These are phyloP conservation scores for Pestalotiopsis sp. DNA, from an alignment of 2,329 filamentous ascomycete genomes.

Conservation along the genomic window DNA sequence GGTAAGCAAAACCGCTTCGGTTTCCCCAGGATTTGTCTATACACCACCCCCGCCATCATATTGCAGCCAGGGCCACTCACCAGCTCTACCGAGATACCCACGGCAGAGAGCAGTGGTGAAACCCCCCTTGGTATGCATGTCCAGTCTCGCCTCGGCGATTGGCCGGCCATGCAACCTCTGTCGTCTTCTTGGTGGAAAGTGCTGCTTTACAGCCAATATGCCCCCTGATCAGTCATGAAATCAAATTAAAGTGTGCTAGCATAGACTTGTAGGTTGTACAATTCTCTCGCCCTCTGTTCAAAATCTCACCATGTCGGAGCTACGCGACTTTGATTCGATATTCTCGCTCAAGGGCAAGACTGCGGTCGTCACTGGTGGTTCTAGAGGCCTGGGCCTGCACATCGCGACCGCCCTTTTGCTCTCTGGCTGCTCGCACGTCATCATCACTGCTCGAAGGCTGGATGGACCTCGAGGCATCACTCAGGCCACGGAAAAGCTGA, in stretches of 20 bases:
- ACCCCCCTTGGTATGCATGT: not conserved
- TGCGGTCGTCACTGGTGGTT: slow-evolving; percentile 35
- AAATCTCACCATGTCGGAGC: slow-evolving; percentile 24
- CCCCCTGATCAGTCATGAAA: no score
- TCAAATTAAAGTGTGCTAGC: no score
- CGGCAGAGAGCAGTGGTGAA: not conserved
- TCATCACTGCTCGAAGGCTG: slow-evolving; percentile 73
- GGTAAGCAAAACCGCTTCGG: not conserved
- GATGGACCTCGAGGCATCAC: slow-evolving; percentile 54
- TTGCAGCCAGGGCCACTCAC: not conserved
- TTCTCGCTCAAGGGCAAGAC: slow-evolving; percentile 34
- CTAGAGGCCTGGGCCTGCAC: slow-evolving; percentile 61
- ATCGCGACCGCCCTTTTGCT: slow-evolving; percentile 67
- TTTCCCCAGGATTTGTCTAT: not conserved
- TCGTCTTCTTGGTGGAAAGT: no score
- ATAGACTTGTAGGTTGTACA: no score
- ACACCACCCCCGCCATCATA: not conserved
- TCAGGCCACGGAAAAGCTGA: slow-evolving; percentile 65
- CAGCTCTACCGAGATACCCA: slow-evolving; percentile 4
- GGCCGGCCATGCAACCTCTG: not conserved
- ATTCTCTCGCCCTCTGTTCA: no score
- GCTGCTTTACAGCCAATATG: no score
- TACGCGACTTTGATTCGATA: slow-evolving; percentile 26
- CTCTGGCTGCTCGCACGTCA: slow-evolving; percentile 69
- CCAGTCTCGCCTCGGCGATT: not conserved